phyloP scores from a whole-genome alignment of 257 asterid genomes.

The Pogostemon cablin region DNA sequence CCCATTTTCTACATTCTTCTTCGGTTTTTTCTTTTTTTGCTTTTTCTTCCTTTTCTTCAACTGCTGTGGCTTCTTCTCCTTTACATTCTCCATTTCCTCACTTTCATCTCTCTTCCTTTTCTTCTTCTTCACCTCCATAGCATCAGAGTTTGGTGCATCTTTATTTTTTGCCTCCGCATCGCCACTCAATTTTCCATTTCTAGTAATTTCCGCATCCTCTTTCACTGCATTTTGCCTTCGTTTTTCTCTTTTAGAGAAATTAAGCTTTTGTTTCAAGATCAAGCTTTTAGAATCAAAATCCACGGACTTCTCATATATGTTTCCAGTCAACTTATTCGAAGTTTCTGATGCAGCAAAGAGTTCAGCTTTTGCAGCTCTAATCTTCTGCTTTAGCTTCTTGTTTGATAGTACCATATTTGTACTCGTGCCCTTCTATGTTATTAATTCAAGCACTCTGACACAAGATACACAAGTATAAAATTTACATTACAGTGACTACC shows the following conservation, averaged over 20 bases:
- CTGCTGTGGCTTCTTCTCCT: conserved; percentile 37
- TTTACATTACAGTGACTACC: conserved; percentile 2
- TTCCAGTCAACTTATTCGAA: conserved; percentile 26
- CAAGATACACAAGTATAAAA: background rate
- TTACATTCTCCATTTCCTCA: conserved; percentile 36
- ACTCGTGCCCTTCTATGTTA: background rate
- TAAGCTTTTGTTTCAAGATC: conserved; percentile 32
- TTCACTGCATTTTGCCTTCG: conserved; percentile 45
- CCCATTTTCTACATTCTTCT: conserved; percentile 41
- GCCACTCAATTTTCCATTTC: conserved; percentile 27
- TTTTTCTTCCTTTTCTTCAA: conserved; percentile 43
- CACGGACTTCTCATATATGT: conserved; percentile 18
- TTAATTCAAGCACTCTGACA: conserved; percentile 33
- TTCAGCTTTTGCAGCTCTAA: conserved; percentile 67
- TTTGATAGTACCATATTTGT: conserved; percentile 67
- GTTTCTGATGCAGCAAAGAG: conserved; percentile 49
- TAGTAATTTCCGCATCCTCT: conserved; percentile 38
- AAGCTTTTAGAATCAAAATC: conserved; percentile 28
- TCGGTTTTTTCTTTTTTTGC: conserved; percentile 36
- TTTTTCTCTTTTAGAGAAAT: conserved; percentile 61
- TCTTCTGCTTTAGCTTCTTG: conserved; percentile 79
- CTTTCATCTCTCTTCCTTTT: conserved; percentile 53
- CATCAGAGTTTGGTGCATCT: conserved; percentile 35
- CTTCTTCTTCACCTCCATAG: conserved; percentile 34
- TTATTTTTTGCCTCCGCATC: conserved; percentile 34